phyloP scores from a whole-genome alignment of 768 basidiomycete species.

The Pleurotus djamor region DNA sequence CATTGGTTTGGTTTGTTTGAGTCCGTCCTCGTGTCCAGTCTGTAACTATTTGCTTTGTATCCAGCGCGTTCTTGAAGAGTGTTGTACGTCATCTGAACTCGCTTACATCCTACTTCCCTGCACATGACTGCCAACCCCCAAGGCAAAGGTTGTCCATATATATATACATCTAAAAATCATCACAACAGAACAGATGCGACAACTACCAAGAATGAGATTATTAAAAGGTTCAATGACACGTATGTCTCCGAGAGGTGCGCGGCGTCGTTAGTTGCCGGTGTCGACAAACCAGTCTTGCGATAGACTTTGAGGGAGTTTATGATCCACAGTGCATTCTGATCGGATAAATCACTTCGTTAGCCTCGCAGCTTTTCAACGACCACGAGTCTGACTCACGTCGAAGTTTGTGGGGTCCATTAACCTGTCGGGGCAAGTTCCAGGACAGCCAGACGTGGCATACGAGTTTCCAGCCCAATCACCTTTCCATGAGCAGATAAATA shows the following conservation, averaged over 20 bases:
- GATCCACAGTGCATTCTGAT: constrained; percentile 76
- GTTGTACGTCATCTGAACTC: too few species aligned
- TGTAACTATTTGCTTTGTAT: too few species aligned
- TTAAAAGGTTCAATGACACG: background rate
- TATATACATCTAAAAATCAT: too few species aligned
- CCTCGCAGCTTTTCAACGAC: background rate
- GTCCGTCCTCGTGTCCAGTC: too few species aligned
- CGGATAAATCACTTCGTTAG: background rate
- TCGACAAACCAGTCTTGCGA: constrained; percentile 48
- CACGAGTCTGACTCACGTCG: constrained; percentile 40
- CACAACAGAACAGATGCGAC: too few species aligned
- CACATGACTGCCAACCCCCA: too few species aligned
- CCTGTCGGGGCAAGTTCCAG: constrained; percentile 65
- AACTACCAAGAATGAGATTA: background rate
- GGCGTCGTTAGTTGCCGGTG: background rate
- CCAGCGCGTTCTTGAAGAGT: too few species aligned
- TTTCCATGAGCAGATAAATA: constrained; percentile 24
- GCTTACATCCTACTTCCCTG: too few species aligned
- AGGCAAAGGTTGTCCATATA: too few species aligned
- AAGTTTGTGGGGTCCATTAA: constrained; percentile 73
- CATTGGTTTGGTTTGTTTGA: background rate
- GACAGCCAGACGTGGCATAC: constrained; percentile 70
- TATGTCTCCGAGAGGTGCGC: background rate
- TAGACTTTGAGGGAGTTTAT: constrained; percentile 82
- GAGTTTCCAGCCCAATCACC: constrained; percentile 87